phyloP scores from a whole-genome alignment of 31 red algal species.

The Odonthalia washingtoniensis region DNA sequence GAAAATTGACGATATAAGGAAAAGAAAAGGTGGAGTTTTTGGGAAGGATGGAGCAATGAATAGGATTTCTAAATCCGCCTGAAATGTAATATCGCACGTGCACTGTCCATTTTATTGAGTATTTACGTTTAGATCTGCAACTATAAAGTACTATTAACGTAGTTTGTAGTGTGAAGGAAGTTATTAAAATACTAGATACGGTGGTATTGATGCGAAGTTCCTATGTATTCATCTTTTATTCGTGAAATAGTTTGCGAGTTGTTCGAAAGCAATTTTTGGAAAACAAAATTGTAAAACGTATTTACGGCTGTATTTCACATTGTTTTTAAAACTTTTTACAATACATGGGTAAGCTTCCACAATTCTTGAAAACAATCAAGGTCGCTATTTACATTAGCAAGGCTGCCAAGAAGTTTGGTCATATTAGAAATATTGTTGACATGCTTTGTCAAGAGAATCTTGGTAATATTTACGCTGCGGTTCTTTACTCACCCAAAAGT shows the following conservation, averaged over 20 bases:
- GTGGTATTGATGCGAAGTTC: background rate
- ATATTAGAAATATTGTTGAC: conserved; percentile 9
- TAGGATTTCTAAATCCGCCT: conserved; percentile 27
- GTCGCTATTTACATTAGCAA: conserved; percentile 9
- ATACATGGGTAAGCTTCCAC: conserved; percentile 13
- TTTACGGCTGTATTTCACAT: conserved; percentile 41
- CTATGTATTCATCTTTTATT: conserved; percentile 36
- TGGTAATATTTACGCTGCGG: background rate
- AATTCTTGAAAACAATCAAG: conserved; percentile 17
- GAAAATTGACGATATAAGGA: background rate
- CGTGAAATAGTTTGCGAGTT: conserved; percentile 9
- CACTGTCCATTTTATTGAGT: conserved; percentile 22
- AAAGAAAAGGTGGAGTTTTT: conserved; percentile 25
- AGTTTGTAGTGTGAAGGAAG: too few species aligned
- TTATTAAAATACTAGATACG: too few species aligned
- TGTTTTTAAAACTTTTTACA: conserved; percentile 34
- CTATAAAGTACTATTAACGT: conserved; percentile 33
- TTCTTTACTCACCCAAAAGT: conserved; percentile 21
- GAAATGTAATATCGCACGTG: conserved; percentile 34
- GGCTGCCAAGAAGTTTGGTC: background rate
- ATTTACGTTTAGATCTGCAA: conserved; percentile 4
- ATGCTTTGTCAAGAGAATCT: conserved; percentile 1
- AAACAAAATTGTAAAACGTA: conserved; percentile 29
- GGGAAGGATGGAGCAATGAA: conserved; percentile 40
- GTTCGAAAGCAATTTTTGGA: background rate